Base-by-base conservation (phyloP, 352 stramenopile species). In the Phytophthora idaei region DNA sequence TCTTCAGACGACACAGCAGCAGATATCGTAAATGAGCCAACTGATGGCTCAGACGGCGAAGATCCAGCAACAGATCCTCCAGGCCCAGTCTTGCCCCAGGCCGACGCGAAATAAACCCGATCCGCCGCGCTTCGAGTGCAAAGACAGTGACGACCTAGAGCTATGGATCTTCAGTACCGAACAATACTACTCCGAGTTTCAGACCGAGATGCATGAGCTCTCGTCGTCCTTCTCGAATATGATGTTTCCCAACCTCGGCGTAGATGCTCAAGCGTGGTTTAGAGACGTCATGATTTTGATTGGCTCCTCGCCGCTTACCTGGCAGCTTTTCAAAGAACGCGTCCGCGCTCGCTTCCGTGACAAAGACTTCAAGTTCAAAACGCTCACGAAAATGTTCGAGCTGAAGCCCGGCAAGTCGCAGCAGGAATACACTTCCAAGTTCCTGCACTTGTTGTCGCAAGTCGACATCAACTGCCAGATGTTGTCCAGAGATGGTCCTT, bases 401-500 rank as follows among this genome's bases (percentile, higher is more conserved):
- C 36, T 42, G 6, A 42, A 42, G 4, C 11, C 36, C 11, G 11
- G 11, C 6, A 42, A 11, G 12, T 42, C 36, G 36, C 2, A 42
- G 17, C 17, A 21, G 17, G 17, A 21, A 21, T 21, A 21, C 17
- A 21, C 17, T 21, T 21, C 0, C 17, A 21, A 21, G 17, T 21
- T 21, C 17, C 17, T 21, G 17, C 17, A 21, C 17, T 21, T 21
- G 17, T 21, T 21, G 17, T 21, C 17, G 17, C 17, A 21, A 21
- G 17, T 21, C 17, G 0, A 21, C 17, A 21, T 0, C 17, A 21
- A 21, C 17, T 21, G 17, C 17, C 17, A 6, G 46, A 64, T 21
- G 32, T 49, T 1, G 25, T 53, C 51, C 60, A 67, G 44, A 67
- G 31, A 34, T 34, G 31, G 31, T 34, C 2, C 4, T 34, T 34